Conservation (phyloP, 305 asterid genomes). For the Euphrasia arctica region DNA sequence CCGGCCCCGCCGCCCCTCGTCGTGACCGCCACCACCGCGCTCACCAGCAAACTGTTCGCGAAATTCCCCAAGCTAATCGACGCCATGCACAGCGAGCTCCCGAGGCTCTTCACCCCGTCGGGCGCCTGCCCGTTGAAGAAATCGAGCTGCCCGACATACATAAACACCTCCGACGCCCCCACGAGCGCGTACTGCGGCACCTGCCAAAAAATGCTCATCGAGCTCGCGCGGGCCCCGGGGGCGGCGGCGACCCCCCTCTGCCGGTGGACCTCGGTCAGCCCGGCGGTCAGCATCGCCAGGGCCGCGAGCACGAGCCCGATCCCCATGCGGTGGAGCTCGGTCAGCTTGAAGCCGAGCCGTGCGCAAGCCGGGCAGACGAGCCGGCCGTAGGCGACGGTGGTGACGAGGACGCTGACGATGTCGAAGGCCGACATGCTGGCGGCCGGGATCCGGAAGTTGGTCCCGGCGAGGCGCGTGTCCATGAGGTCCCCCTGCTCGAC, state of each 20-base stretch:
- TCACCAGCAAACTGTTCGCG: conserved; percentile 61
- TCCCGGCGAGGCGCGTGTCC: conserved; percentile 37
- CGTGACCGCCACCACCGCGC: conserved; percentile 55
- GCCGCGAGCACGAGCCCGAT: conserved; percentile 58
- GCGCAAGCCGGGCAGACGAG: conserved; percentile 44
- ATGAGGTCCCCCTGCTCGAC: conserved; percentile 75
- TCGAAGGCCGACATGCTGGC: conserved; percentile 85
- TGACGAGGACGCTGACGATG: conserved; percentile 58
- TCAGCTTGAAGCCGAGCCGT: conserved; percentile 29
- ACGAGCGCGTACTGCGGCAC: conserved; percentile 68
- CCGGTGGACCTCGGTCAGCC: conserved; percentile 42
- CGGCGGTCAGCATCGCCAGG: conserved; percentile 68
- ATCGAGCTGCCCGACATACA: conserved; percentile 75
- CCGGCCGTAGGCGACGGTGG: conserved; percentile 52
- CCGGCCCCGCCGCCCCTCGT: conserved; percentile 39
- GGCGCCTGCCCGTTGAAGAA: conserved; percentile 79
- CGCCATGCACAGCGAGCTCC: conserved; percentile 81
- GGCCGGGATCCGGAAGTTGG: conserved; percentile 50
- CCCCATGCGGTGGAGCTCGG: conserved; percentile 83
- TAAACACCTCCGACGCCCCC: conserved; percentile 83
- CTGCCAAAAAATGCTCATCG: conserved; percentile 63
- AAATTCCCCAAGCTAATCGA: conserved; percentile 74
- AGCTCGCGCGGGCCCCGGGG: conserved; percentile 34
- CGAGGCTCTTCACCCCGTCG: conserved; percentile 73
- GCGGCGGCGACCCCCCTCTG: conserved; percentile 26